A percentile compares a stretch with the other conserved stretches of the same genome.
These are phyloP conservation scores for Candida incommunis DNA, from an alignment of 805 yeast species.

Conservation along the genomic window DNA sequence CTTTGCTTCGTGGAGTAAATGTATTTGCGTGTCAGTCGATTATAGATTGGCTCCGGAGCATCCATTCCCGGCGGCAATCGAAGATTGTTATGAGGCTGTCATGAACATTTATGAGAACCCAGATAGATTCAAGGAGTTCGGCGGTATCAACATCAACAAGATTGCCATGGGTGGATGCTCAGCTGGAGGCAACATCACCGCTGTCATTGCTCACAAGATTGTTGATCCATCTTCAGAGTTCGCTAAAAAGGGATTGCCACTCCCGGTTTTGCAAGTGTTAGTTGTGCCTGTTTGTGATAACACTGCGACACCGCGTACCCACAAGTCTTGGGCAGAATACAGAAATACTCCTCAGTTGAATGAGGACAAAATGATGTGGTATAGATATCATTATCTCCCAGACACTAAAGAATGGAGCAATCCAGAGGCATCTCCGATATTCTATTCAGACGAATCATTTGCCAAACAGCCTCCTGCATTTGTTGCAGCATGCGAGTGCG, in stretches of 20 bases:
- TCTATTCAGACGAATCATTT: constrained; percentile 27
- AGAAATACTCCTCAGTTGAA: constrained; percentile 24
- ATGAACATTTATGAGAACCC: constrained; percentile 6
- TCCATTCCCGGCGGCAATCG: constrained; percentile 34
- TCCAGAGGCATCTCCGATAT: constrained; percentile 29
- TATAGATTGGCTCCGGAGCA: constrained; percentile 37
- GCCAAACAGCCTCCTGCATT: constrained; percentile 27
- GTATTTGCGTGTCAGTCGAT: constrained; percentile 32
- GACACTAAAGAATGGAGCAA: constrained; percentile 16
- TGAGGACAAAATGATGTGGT: constrained; percentile 33
- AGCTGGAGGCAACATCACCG: constrained; percentile 27
- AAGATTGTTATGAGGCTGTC: constrained; percentile 27
- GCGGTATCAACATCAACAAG: constrained; percentile 13
- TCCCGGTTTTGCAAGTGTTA: constrained; percentile 23
- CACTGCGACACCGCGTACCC: background rate
- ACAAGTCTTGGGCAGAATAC: background rate
- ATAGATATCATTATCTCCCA: constrained; percentile 28
- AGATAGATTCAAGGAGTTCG: constrained; percentile 2
- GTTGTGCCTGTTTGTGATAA: constrained; percentile 18
- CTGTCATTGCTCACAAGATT: constrained; percentile 17
- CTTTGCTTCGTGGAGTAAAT: constrained; percentile 23
- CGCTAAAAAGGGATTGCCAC: background rate
- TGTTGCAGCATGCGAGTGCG: constrained; percentile 33
- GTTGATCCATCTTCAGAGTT: constrained; percentile 17
- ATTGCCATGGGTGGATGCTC: constrained; percentile 33